phyloP scores from a whole-genome alignment of 2,329 filamentous ascomycete genomes.

The Tolypocladium guangdongense region DNA sequence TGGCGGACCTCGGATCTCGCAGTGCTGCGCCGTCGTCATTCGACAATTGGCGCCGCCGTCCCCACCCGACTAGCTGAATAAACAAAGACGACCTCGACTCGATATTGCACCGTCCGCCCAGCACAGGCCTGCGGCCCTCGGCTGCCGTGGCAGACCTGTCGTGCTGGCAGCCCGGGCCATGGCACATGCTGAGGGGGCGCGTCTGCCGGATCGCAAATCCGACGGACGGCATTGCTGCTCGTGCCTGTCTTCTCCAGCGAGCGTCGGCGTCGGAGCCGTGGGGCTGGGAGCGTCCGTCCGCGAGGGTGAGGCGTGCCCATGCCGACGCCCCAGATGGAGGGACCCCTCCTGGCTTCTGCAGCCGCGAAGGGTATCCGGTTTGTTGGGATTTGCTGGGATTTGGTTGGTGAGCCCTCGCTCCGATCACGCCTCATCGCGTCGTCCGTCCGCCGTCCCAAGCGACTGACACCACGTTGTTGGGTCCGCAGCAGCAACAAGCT shows the following conservation, averaged over 20 bases:
- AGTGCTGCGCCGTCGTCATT: background rate
- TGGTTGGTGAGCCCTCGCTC: background rate
- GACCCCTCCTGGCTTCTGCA: background rate
- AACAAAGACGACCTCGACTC: background rate
- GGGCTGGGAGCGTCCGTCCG: background rate
- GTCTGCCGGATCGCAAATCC: background rate
- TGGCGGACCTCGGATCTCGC: background rate
- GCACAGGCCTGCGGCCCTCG: background rate
- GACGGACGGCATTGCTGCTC: background rate
- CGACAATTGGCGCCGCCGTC: background rate
- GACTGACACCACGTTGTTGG: background rate
- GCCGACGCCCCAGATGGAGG: background rate
- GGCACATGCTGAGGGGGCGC: no score
- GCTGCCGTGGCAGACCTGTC: background rate
- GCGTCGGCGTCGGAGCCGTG: background rate
- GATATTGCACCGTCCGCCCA: background rate
- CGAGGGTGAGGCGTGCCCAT: no score
- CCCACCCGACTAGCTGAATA: background rate
- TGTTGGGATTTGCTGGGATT: background rate
- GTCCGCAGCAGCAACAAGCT: background rate
- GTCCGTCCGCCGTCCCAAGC: background rate
- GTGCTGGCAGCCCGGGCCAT: no score
- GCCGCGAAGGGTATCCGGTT: background rate
- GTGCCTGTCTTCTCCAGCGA: background rate
- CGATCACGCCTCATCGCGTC: background rate